phyloP scores from a whole-genome alignment of 108 stramenopile species.

The Pseudonitzschia multiseries region DNA sequence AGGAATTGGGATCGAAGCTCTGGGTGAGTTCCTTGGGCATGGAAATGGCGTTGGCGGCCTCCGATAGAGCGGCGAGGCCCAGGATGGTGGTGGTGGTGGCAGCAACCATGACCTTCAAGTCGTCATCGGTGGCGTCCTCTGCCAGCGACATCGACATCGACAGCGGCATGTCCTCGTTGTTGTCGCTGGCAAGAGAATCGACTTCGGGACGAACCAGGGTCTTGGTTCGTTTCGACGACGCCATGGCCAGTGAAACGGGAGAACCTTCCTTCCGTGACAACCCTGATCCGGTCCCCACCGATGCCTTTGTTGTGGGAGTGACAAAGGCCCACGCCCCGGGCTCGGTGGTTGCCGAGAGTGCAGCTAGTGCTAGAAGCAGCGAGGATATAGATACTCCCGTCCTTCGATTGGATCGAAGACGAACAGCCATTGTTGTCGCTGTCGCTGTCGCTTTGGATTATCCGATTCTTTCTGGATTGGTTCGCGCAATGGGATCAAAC shows the following conservation, averaged over 20 bases:
- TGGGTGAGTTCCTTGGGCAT: conserved; percentile 42
- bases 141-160: not conserved
- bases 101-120: not conserved
- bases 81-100: conserved; percentile 4
- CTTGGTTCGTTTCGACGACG: conserved; percentile 11
- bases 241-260: conserved; percentile 8
- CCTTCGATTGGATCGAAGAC: conserved; percentile 2
- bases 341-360: conserved; percentile 2
- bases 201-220: conserved; percentile 4
- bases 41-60: conserved; percentile 12
- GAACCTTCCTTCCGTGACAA: not conserved
- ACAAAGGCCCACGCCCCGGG: not conserved
- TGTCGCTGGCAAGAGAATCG: not conserved
- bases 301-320: not conserved
- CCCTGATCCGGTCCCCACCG: not conserved
- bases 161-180: not conserved
- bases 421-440: conserved; percentile 3
- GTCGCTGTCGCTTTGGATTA: not conserved
- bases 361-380: not conserved
- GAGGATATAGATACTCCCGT: not conserved
- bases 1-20: conserved; percentile 70
- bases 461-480: no score
- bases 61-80: conserved; percentile 10
- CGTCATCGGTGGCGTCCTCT: not conserved
- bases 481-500: no score